Conservation (phyloP, 352 stramenopile species). For the Phytophthora multivora region DNA sequence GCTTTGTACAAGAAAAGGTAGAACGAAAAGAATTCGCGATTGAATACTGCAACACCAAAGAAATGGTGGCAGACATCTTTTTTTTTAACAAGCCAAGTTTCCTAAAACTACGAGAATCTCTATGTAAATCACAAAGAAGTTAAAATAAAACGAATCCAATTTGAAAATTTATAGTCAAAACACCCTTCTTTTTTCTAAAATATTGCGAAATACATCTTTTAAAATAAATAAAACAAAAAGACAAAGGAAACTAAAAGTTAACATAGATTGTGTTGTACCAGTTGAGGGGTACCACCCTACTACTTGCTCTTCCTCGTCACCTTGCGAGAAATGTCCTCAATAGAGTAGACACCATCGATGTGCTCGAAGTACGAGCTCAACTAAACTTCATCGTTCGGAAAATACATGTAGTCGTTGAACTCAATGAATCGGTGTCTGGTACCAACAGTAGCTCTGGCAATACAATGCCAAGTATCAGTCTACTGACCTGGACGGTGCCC, state of each 20-base stretch:
- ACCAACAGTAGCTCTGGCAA: neutral
- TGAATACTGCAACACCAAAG: neutral
- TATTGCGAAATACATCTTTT: too few species aligned
- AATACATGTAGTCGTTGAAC: neutral
- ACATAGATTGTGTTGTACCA: too few species aligned
- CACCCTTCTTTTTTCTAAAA: too few species aligned
- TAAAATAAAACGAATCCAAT: too few species aligned
- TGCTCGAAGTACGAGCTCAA: slow-evolving; percentile 1
- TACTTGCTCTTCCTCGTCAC: neutral
- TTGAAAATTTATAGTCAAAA: too few species aligned
- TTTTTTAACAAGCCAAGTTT: too few species aligned
- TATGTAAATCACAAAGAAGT: too few species aligned
- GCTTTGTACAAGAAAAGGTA: neutral
- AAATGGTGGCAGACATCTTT: neutral
- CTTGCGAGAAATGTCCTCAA: slow-evolving; percentile 1
- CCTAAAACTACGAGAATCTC: too few species aligned
- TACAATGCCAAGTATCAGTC: neutral
- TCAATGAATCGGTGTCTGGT: neutral
- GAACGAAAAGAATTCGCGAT: neutral
- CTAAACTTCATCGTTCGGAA: too few species aligned
- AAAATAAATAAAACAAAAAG: too few species aligned
- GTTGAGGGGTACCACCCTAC: neutral
- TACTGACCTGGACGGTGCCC: slow-evolving; percentile 1
- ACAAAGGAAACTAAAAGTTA: too few species aligned
- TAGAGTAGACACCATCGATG: slow-evolving; percentile 5